Evolutionary conservation across 352 stramenopile genomes (phyloP).

Genomic region (Saprolegnia parasitica): DNA sequence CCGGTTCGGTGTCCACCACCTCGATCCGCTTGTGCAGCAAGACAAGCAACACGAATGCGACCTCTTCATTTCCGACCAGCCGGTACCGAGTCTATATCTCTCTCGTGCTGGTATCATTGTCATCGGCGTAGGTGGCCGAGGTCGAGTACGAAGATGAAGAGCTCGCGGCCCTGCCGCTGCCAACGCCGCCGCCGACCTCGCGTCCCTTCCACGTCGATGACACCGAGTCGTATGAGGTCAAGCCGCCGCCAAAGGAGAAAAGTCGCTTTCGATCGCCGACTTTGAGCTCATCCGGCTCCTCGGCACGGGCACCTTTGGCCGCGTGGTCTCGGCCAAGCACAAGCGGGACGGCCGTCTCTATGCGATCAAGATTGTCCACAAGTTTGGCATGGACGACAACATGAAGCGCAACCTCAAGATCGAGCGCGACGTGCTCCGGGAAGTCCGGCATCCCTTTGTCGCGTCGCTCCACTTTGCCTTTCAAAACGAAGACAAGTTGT

Average conservation of each 20-base stretch:
- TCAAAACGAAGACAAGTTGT: constrained; percentile 97
- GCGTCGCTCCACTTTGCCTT: constrained; percentile 96
- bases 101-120: background rate
- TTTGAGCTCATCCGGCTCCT: constrained; percentile 85
- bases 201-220: background rate
- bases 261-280: constrained; percentile 78
- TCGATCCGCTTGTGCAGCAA: constrained; percentile 47
- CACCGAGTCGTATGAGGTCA: background rate
- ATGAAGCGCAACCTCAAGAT: constrained; percentile 78
- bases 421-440: constrained; percentile 93
- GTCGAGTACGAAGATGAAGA: constrained; percentile 27
- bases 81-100: too few relatives aligned
- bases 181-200: background rate
- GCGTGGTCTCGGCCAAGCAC: constrained; percentile 69
- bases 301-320: constrained; percentile 77
- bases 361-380: constrained; percentile 86
- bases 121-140: constrained; percentile 6
- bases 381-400: constrained; percentile 84
- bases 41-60: constrained; percentile 35
- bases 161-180: background rate
- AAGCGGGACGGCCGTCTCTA: constrained; percentile 62
- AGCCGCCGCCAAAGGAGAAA: constrained; percentile 32
- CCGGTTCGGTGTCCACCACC: constrained; percentile 75
- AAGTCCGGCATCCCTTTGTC: constrained; percentile 96
- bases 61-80: constrained; percentile 11